These are phyloP conservation scores for Calocybe gambosa DNA, from an alignment of 1,284 basidiomycete species.

Conservation along the genomic window DNA sequence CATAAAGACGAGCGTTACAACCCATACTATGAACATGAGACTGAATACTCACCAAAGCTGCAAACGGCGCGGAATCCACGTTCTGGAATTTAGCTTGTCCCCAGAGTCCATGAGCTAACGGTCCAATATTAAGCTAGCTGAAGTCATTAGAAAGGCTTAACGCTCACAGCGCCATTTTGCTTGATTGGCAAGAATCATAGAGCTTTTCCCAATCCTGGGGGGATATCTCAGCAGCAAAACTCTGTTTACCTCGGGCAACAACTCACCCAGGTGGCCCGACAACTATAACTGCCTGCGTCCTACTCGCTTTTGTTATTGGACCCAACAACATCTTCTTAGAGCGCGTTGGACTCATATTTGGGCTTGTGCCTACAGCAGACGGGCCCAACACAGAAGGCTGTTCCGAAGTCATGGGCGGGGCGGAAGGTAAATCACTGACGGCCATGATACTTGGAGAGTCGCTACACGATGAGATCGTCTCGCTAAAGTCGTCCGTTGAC, in stretches of 20 bases:
- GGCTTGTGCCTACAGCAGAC: conserved; percentile 25
- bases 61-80: conserved; percentile 58
- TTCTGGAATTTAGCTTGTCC: conserved; percentile 68
- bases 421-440: conserved; percentile 15
- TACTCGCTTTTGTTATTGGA: conserved; percentile 32
- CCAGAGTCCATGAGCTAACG: conserved; percentile 61
- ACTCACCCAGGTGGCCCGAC: conserved; percentile 56
- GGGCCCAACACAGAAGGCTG: conserved; percentile 18
- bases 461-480: conserved; percentile 41
- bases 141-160: background rate
- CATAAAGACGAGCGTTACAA: conserved; percentile 1
- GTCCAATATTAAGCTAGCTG: background rate
- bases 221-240: background rate
- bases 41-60: conserved; percentile 43
- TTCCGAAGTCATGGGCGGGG: conserved; percentile 16
- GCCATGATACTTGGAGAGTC: conserved; percentile 26
- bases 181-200: conserved; percentile 60
- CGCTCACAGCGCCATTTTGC: conserved; percentile 61
- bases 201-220: conserved; percentile 64
- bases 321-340: conserved; percentile 40
- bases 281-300: conserved; percentile 57
- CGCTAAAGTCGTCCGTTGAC: conserved; percentile 34
- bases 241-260: background rate
- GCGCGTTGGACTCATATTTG: conserved; percentile 30
- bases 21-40: background rate